Conservation (phyloP, 352 stramenopile species). For the Phytophthora pistaciae region DNA sequence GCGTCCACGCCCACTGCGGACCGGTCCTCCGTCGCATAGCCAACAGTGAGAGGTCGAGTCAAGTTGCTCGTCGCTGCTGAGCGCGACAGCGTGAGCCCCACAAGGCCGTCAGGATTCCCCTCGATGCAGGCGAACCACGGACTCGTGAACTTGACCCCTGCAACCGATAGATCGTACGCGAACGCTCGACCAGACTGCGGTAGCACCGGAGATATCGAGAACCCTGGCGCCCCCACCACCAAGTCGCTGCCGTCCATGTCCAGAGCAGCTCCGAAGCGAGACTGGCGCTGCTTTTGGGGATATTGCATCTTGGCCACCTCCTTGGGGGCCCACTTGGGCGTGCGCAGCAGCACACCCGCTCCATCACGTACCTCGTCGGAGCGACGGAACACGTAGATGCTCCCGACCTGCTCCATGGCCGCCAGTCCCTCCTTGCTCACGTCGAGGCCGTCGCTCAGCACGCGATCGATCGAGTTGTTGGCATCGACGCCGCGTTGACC, state of each 20-base stretch:
- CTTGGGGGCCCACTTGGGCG: conserved; percentile 74
- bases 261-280: conserved; percentile 64
- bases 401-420: conserved; percentile 58
- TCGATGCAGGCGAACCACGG: conserved; percentile 73
- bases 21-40: conserved; percentile 83
- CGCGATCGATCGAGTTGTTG: conserved; percentile 78
- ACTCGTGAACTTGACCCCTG: conserved; percentile 65
- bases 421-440: conserved; percentile 30
- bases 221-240: conserved; percentile 64
- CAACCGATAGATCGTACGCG: conserved; percentile 69
- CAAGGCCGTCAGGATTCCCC: conserved; percentile 57
- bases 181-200: conserved; percentile 66
- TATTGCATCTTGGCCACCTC: conserved; percentile 86
- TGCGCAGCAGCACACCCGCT: conserved; percentile 66
- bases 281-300: conserved; percentile 65
- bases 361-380: conserved; percentile 72
- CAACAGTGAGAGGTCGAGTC: conserved; percentile 61
- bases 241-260: conserved; percentile 66
- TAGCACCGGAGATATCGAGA: conserved; percentile 52
- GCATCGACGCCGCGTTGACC: conserved; percentile 79
- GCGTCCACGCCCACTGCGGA: conserved; percentile 65
- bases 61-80: conserved; percentile 46
- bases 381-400: conserved; percentile 75
- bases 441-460: conserved; percentile 34
- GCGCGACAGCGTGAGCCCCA: conserved; percentile 69